Conservation (phyloP, 371 early-diverging fungal genomes). For the Apophysomyces sp. region DNA sequence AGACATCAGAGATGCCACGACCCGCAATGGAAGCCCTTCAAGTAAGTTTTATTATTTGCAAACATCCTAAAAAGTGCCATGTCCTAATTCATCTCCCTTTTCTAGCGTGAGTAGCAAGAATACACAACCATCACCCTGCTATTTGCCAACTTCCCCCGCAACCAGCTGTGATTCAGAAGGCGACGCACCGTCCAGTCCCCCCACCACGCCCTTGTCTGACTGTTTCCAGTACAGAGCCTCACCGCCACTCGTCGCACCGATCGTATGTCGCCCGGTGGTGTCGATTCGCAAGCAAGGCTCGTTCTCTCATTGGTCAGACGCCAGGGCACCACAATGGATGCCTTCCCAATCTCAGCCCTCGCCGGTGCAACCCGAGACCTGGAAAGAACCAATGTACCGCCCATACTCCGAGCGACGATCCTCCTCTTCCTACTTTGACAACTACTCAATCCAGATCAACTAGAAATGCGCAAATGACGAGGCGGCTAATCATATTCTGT, state of each 20-base stretch:
- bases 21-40: slow-evolving; percentile 28
- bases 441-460: neutral
- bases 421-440: neutral
- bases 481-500: neutral
- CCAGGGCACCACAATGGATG: neutral
- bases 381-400: neutral
- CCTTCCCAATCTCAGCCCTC: neutral
- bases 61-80: neutral
- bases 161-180: slow-evolving; percentile 35
- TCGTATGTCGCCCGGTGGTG: slow-evolving; percentile 17
- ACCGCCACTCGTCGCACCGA: slow-evolving; percentile 15
- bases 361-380: neutral
- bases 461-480: neutral
- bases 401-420: neutral
- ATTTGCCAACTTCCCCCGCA: slow-evolving; percentile 13
- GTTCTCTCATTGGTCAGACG: neutral
- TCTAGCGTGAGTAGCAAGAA: neutral
- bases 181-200: slow-evolving; percentile 26
- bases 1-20: slow-evolving; percentile 63
- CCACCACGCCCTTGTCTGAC: slow-evolving; percentile 14
- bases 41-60: neutral
- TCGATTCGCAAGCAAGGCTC: neutral
- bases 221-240: slow-evolving; percentile 10
- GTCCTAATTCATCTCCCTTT: neutral
- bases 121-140: neutral